A percentile compares a stretch with the other conserved stretches of the same genome.
Conservation (phyloP, 2,329 filamentous ascomycete genomes). For the Dactylellina leptospora region DNA sequence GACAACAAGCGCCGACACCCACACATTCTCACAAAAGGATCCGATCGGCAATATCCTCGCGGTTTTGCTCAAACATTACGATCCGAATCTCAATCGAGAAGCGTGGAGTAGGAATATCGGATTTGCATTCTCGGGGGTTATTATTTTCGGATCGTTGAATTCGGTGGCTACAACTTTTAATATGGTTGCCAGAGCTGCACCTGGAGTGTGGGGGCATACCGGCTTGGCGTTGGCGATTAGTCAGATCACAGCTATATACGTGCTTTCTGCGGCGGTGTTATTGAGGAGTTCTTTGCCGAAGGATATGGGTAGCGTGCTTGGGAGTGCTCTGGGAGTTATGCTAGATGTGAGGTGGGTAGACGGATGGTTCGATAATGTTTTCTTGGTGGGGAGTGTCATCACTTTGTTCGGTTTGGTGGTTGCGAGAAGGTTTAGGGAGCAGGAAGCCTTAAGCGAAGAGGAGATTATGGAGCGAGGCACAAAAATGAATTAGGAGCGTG, state of each 20-base stretch:
- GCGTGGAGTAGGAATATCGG: slow-evolving; percentile 87
- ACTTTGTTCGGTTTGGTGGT: slow-evolving; percentile 38
- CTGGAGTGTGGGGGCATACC: slow-evolving; percentile 61
- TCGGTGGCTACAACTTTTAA: slow-evolving; percentile 85
- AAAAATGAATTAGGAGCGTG: slow-evolving; percentile 39
- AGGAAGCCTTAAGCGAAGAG: slow-evolving; percentile 29
- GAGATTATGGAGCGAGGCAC: slow-evolving; percentile 47
- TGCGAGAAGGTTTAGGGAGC: slow-evolving; percentile 36
- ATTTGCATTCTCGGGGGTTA: slow-evolving; percentile 82
- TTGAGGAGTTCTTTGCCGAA: slow-evolving; percentile 79
- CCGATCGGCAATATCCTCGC: slow-evolving; percentile 85
- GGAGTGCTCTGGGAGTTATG: slow-evolving; percentile 78
- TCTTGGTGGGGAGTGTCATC: slow-evolving; percentile 64
- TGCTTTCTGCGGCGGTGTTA: slow-evolving; percentile 80
- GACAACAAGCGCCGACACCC: slow-evolving; percentile 56
- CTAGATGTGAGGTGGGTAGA: slow-evolving; percentile 78
- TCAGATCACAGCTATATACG: slow-evolving; percentile 84
- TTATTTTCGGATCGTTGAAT: slow-evolving; percentile 81
- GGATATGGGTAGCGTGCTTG: slow-evolving; percentile 79
- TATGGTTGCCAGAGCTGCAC: slow-evolving; percentile 78
- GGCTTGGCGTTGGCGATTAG: slow-evolving; percentile 81
- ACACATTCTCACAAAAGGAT: slow-evolving; percentile 65
- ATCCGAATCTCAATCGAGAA: slow-evolving; percentile 80
- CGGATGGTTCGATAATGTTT: slow-evolving; percentile 89
- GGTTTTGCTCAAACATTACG: slow-evolving; percentile 81